Percentiles rank a stretch among this genome's conserved stretches.
These are phyloP conservation scores for Aspergillus candidus DNA, from an alignment of 2,329 filamentous ascomycete species.

Conservation along the genomic window DNA sequence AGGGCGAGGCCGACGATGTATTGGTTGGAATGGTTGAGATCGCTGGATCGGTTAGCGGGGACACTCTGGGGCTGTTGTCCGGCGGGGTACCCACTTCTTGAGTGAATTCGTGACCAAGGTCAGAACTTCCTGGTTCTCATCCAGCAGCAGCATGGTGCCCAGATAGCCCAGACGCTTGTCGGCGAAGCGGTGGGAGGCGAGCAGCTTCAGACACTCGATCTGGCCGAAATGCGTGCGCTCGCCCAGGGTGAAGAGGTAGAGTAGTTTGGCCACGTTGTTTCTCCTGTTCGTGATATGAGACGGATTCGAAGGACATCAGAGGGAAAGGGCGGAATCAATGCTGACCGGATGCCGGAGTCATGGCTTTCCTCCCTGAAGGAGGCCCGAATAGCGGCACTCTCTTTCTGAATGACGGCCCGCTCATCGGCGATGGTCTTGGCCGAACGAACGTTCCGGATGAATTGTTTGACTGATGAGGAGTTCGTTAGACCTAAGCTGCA, in stretches of 20 bases:
- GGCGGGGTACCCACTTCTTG: slow-evolving; percentile 62
- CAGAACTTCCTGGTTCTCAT: slow-evolving; percentile 97
- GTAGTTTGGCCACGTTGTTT: slow-evolving; percentile 97
- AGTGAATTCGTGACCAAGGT: slow-evolving; percentile 96
- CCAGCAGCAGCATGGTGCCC: slow-evolving; percentile 89
- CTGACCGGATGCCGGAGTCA: slow-evolving; percentile 82
- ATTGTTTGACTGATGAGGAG: slow-evolving; percentile 76
- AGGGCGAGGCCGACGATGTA: slow-evolving; percentile 96
- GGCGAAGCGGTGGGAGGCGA: slow-evolving; percentile 93
- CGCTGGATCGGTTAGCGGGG: slow-evolving; percentile 49
- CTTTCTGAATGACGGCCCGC: slow-evolving; percentile 95
- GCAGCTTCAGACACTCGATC: slow-evolving; percentile 96
- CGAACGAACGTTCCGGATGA: slow-evolving; percentile 97
- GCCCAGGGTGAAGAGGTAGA: slow-evolving; percentile 96
- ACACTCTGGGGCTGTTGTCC: too few species aligned
- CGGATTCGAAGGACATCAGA: slow-evolving; percentile 3
- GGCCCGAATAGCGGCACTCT: slow-evolving; percentile 93
- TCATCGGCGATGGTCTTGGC: slow-evolving; percentile 99
- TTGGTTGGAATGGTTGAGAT: slow-evolving; percentile 94
- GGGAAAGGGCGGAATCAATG: slow-evolving; percentile 14
- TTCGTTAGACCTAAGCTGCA: slow-evolving; percentile 13
- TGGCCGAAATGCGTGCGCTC: slow-evolving; percentile 98
- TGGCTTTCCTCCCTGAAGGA: slow-evolving; percentile 97
- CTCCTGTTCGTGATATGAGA: slow-evolving; percentile 53
- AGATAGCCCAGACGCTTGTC: slow-evolving; percentile 95